These are phyloP conservation scores for Hortiboletus rubellus DNA, from an alignment of 1,284 basidiomycete species.

Conservation along the genomic window DNA sequence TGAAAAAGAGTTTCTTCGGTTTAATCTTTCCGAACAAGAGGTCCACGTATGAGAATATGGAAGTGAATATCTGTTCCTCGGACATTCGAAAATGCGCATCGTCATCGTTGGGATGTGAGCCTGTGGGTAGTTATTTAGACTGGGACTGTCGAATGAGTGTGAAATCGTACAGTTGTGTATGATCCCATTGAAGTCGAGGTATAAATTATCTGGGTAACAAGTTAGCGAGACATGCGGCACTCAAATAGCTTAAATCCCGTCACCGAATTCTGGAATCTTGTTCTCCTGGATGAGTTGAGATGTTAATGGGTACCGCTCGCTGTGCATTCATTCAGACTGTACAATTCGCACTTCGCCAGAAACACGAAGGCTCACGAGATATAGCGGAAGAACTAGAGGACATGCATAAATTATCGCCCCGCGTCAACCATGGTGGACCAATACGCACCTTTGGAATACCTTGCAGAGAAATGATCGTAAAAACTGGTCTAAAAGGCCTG, in stretches of 20 bases:
- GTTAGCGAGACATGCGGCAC: conserved; percentile 10
- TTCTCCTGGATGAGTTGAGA: conserved; percentile 97
- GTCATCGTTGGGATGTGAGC: conserved; percentile 91
- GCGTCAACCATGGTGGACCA: conserved; percentile 43
- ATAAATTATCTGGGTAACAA: conserved; percentile 68
- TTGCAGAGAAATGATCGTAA: conserved; percentile 23
- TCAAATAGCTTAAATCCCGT: conserved; percentile 16
- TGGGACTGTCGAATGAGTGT: neutral
- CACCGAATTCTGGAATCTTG: conserved; percentile 93
- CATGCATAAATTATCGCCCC: conserved; percentile 9
- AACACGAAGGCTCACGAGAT: conserved; percentile 62
- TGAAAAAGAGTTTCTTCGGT: conserved; percentile 95
- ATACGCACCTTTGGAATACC: conserved; percentile 61
- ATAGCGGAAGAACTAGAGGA: conserved; percentile 74
- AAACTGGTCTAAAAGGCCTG: neutral
- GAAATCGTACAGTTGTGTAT: conserved; percentile 87
- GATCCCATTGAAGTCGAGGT: conserved; percentile 98
- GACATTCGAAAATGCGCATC: conserved; percentile 94
- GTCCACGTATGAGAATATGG: conserved; percentile 97
- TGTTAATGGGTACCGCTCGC: conserved; percentile 97
- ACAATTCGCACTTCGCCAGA: neutral
- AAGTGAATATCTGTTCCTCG: conserved; percentile 96
- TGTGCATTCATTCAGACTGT: conserved; percentile 34
- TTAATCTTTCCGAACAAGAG: conserved; percentile 97
- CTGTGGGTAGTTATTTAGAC: conserved; percentile 38